phyloP scores from a whole-genome alignment of 2,329 filamentous ascomycete genomes.

The Ceratocystis cubensis region DNA sequence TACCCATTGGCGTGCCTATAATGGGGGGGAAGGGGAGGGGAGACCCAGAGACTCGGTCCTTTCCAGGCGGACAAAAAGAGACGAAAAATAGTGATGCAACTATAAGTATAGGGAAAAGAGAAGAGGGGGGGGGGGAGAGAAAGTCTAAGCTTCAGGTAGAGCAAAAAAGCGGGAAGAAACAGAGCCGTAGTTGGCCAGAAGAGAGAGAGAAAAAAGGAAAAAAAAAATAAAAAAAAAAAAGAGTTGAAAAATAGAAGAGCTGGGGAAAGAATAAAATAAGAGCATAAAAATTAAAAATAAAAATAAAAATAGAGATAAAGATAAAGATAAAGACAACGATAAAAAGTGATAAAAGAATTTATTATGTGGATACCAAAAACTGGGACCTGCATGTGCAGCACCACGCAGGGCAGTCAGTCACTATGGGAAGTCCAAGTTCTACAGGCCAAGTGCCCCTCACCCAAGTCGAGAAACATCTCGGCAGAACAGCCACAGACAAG shows the following conservation, averaged over 20 bases:
- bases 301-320: neutral
- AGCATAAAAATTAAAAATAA: neutral
- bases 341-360: neutral
- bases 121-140: neutral
- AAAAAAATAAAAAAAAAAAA: neutral
- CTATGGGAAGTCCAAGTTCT: no score
- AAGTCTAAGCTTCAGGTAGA: constrained; percentile 1
- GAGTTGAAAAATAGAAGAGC: neutral
- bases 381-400: neutral
- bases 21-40: neutral
- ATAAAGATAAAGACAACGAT: no score
- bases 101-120: neutral
- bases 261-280: neutral
- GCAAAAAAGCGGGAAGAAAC: constrained; percentile 7
- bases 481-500: no score
- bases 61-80: neutral
- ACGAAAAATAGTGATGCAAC: neutral
- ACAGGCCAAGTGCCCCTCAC: no score
- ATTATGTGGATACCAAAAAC: neutral
- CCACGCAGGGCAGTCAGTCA: neutral
- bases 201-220: neutral
- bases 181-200: no score
- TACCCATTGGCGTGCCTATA: neutral
- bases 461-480: no score
- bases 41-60: constrained; percentile 3